A percentile compares a stretch with the other conserved stretches of the same genome.
These are phyloP conservation scores for Colletotrichum karsti DNA, from an alignment of 2,329 filamentous ascomycete genomes.

Conservation along the genomic window DNA sequence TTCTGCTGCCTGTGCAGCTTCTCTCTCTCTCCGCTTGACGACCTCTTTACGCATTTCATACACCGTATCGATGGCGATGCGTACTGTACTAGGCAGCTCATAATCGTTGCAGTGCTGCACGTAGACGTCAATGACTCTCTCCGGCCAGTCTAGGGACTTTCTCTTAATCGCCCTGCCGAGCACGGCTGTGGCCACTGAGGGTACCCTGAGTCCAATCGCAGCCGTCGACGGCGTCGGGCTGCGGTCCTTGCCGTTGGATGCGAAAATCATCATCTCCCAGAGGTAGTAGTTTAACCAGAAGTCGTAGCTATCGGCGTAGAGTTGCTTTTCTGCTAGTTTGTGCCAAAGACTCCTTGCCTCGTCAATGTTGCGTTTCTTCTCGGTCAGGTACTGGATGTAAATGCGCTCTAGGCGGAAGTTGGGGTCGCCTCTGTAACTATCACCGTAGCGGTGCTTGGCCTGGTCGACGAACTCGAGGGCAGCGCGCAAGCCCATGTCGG, in stretches of 20 bases:
- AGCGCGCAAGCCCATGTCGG: slow-evolving; percentile 86
- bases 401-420: slow-evolving; percentile 90
- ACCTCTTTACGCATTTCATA: slow-evolving; percentile 74
- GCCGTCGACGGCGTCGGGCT: slow-evolving; percentile 59
- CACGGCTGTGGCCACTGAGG: slow-evolving; percentile 78
- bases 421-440: slow-evolving; percentile 84
- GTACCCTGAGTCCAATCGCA: slow-evolving; percentile 65
- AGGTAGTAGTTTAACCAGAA: slow-evolving; percentile 95
- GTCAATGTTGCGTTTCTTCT: slow-evolving; percentile 80
- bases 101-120: slow-evolving; percentile 88
- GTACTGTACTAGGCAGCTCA: slow-evolving; percentile 79
- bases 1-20: slow-evolving; percentile 68
- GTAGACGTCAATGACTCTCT: slow-evolving; percentile 78
- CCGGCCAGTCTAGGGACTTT: slow-evolving; percentile 77
- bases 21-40: slow-evolving; percentile 69
- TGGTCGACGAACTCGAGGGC: slow-evolving; percentile 88
- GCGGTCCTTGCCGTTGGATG: slow-evolving; percentile 57
- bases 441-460: slow-evolving; percentile 77
- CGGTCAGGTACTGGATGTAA: slow-evolving; percentile 89
- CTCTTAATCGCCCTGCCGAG: slow-evolving; percentile 74
- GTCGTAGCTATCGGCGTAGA: slow-evolving; percentile 81
- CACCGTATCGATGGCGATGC: slow-evolving; percentile 77
- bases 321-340: slow-evolving; percentile 69
- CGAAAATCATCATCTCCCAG: slow-evolving; percentile 82
- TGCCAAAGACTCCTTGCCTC: slow-evolving; percentile 83